Percentiles rank a stretch among this genome's conserved stretches.
These are phyloP conservation scores for Mycena pura DNA, from an alignment of 768 basidiomycete genomes.

Conservation along the genomic window DNA sequence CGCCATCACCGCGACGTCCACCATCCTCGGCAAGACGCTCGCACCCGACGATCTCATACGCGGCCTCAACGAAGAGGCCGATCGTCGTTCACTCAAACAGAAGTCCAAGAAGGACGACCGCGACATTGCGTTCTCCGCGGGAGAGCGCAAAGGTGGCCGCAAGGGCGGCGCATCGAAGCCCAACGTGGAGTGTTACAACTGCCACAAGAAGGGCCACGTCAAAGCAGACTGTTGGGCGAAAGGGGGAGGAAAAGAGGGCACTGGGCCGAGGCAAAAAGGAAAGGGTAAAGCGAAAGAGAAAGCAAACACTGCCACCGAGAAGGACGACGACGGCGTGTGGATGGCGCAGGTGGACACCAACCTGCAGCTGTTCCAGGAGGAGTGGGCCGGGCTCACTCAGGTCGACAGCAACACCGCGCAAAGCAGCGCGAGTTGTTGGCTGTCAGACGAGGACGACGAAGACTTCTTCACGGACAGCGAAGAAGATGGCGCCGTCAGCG, in stretches of 20 bases:
- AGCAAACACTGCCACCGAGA: conserved; percentile 8
- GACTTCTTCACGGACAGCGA: neutral
- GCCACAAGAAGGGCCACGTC: conserved; percentile 28
- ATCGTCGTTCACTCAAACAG: conserved; percentile 3
- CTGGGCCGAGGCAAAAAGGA: no score
- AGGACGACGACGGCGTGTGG: conserved; percentile 15
- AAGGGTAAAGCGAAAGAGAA: neutral
- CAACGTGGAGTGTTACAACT: conserved; percentile 29
- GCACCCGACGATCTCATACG: conserved; percentile 23
- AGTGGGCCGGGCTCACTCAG: neutral
- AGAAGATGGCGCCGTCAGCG: conserved; percentile 1
- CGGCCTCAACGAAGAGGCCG: conserved; percentile 23
- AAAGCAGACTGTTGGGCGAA: conserved; percentile 22
- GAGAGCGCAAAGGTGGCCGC: neutral
- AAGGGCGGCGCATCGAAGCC: neutral
- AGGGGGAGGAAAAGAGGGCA: neutral
- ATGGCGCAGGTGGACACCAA: conserved; percentile 8
- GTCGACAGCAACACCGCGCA: neutral
- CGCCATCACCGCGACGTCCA: conserved; percentile 25
- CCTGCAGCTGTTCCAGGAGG: neutral
- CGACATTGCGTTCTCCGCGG: conserved; percentile 8
- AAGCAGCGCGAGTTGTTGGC: neutral
- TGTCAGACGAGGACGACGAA: conserved; percentile 7
- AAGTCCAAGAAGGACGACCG: no score
- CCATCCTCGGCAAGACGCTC: conserved; percentile 10